These are phyloP conservation scores for Peronosclerospora sorghi DNA, from an alignment of 352 stramenopile species.

Conservation along the genomic window DNA sequence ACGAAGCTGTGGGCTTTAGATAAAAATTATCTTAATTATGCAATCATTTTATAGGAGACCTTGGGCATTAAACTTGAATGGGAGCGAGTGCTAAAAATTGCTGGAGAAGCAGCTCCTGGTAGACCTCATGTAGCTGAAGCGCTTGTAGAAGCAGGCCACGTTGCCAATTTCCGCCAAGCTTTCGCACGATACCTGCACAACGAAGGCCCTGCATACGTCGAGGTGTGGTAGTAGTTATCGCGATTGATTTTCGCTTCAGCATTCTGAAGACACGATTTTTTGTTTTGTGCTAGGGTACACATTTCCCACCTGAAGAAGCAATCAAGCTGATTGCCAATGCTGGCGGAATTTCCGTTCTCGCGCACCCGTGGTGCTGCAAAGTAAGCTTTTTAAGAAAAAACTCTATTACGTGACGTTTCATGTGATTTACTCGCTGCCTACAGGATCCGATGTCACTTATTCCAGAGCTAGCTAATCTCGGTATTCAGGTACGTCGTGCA, in stretches of 20 bases:
- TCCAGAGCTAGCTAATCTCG: conserved; percentile 53
- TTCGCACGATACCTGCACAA: conserved; percentile 78
- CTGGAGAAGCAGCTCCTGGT: conserved; percentile 67
- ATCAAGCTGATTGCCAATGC: conserved; percentile 79
- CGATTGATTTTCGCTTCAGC: background rate
- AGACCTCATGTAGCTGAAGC: conserved; percentile 71
- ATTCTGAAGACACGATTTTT: background rate
- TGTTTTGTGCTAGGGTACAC: conserved; percentile 34
- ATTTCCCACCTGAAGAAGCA: conserved; percentile 77
- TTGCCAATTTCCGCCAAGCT: conserved; percentile 67
- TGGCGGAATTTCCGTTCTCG: conserved; percentile 71
- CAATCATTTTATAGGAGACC: conserved; percentile 26
- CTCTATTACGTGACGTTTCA: background rate
- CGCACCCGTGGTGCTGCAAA: conserved; percentile 81
- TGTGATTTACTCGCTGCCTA: background rate
- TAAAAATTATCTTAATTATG: background rate
- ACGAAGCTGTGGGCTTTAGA: background rate
- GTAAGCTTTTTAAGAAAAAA: conserved; percentile 9
- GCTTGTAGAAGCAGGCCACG: conserved; percentile 62
- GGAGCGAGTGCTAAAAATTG: conserved; percentile 74
- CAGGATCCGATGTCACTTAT: conserved; percentile 62
- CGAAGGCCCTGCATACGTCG: conserved; percentile 70
- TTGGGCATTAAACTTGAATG: conserved; percentile 79
- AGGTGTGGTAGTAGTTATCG: conserved; percentile 25
- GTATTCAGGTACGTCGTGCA: conserved; percentile 47